Base-by-base conservation (phyloP, 768 basidiomycete species). In the Lentinula raphanica region DNA sequence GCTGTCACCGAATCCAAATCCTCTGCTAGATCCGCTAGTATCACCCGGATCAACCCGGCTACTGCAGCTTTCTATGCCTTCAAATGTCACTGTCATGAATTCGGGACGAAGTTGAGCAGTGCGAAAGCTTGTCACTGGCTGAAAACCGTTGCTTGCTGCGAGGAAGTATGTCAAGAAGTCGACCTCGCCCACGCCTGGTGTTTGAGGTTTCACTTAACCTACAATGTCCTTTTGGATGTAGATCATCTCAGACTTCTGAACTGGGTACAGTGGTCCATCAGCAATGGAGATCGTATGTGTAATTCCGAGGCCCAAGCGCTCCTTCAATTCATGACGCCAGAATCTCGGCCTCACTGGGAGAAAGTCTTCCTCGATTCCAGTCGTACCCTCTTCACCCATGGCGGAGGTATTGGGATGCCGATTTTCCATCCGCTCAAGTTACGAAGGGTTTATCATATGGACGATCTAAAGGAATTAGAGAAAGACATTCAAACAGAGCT, bases 1-100 rank as follows among this genome's bases (percentile, higher is more conserved):
- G 54, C 40, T 44, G 8, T 36, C 32, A 29, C 12, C 13, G 17
- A 31, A 13, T 28, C 12, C 13, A 12, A 23, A 25, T 21, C 19
- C 17, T 51, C 49, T 11, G 35, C 9, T 7, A n/a, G 42, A n/a
- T 36, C 23, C n/a, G 5, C 39, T 9, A 31, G 12, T 1, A 9
- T 40, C n/a, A 60, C 56, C 21, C 39, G 49, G 19, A 53, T 60
- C 12, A 19, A 29, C 19, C 28, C 29, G 3, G 56, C 35, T 49
- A 29, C 51, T 17, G 60, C 60, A 28, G 13, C 60, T 9, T 60
- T 60, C 23, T 60, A 58, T 49, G 49, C 53, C n/a, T 60, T 60
- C 45, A 21, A 48, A 40, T 21, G 60, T 19, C 58, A 60, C 17
- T 44, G 54, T 50, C 23, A 58, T 23, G 60, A 58, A 54, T 54